Conservation (phyloP, 345 rosid genomes). For the Ricinus communis region DNA sequence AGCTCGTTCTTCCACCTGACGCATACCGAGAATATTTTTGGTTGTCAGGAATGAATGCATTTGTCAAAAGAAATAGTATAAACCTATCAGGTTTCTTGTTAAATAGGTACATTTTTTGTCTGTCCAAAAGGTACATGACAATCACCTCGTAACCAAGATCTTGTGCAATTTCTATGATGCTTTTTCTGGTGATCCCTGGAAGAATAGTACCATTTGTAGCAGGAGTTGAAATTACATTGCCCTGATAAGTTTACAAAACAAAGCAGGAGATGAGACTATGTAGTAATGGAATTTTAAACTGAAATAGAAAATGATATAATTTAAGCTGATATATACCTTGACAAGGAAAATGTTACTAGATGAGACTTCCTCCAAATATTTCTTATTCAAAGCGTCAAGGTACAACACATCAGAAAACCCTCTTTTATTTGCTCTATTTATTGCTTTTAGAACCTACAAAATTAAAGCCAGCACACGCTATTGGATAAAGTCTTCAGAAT, state of each 20-base stretch:
- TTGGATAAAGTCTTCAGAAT: neutral
- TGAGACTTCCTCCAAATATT: slow-evolving; percentile 79
- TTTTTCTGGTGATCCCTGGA: slow-evolving; percentile 67
- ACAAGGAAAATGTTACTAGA: slow-evolving; percentile 75
- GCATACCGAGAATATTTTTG: neutral
- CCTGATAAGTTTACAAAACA: slow-evolving; percentile 37
- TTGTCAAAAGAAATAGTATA: no score
- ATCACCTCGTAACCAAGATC: slow-evolving; percentile 69
- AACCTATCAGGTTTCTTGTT: neutral
- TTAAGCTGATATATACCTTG: slow-evolving; percentile 43
- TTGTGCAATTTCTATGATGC: slow-evolving; percentile 64
- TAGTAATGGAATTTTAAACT: no score
- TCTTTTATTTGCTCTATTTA: slow-evolving; percentile 56
- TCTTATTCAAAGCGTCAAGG: slow-evolving; percentile 63
- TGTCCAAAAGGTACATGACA: neutral
- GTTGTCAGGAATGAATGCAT: no score
- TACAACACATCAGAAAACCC: slow-evolving; percentile 83
- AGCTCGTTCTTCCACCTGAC: slow-evolving; percentile 45
- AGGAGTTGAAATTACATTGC: slow-evolving; percentile 68
- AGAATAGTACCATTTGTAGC: slow-evolving; percentile 75
- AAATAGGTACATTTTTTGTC: neutral
- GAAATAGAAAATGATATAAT: neutral
- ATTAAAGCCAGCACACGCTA: neutral
- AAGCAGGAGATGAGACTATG: neutral
- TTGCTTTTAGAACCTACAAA: slow-evolving; percentile 61